A percentile compares a stretch with the other conserved stretches of the same genome.
Evolutionary conservation across 1,139 yeast genomes (phyloP).

Genomic region (Suhomyces guaymorum): DNA sequence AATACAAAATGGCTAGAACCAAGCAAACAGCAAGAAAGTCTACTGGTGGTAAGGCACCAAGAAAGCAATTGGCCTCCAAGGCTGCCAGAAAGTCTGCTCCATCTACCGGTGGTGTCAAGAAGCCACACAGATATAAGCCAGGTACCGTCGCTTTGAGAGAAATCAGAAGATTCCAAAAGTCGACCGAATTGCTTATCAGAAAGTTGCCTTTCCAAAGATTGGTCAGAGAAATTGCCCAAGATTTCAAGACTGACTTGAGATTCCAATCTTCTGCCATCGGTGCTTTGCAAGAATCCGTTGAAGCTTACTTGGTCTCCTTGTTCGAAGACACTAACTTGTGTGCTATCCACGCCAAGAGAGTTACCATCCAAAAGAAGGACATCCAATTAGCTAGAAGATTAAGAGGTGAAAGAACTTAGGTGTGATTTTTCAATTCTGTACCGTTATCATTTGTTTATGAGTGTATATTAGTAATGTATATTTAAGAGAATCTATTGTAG

Average conservation of each 20-base stretch:
- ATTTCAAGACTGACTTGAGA: conserved; percentile 96
- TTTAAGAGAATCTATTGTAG: conserved; percentile 4
- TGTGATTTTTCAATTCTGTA: conserved; percentile 4
- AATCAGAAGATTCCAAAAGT: conserved; percentile 98
- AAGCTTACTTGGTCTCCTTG: conserved; percentile 88
- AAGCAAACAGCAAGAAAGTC: conserved; percentile 99
- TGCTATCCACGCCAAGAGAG: conserved; percentile 99
- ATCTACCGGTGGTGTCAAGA: conserved; percentile 98
- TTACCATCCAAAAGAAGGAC: conserved; percentile 98
- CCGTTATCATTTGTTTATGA: conserved; percentile 13
- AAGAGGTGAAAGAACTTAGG: conserved; percentile 82
- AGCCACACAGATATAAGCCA: conserved; percentile 99
- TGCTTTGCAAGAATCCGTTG: conserved; percentile 98
- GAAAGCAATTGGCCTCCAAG: conserved; percentile 98
- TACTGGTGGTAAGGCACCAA: conserved; percentile 99
- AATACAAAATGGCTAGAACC: conserved; percentile 88
- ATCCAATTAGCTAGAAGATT: conserved; percentile 98
- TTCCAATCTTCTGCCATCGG: conserved; percentile 98
- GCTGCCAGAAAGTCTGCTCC: conserved; percentile 99
- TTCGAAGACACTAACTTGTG: conserved; percentile 98
- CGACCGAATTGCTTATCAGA: conserved; percentile 95
- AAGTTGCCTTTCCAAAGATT: conserved; percentile 98
- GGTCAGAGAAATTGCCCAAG: conserved; percentile 97
- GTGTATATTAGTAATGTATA: conserved; percentile 19
- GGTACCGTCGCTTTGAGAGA: conserved; percentile 99